Evolutionary conservation across 768 basidiomycete genomes (phyloP).

Genomic region (Lactarius sp.): DNA sequence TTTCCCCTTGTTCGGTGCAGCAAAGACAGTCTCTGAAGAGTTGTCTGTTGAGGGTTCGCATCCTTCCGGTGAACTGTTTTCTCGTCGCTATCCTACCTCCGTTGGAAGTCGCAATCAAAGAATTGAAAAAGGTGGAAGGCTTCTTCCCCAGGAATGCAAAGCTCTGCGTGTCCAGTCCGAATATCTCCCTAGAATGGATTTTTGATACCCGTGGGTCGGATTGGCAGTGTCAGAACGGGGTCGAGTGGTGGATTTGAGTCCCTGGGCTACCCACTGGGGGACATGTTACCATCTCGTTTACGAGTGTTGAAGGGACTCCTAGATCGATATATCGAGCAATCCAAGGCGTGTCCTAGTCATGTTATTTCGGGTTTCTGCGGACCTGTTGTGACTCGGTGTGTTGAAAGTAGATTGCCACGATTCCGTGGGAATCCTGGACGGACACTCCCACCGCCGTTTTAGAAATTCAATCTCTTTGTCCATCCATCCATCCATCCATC

Average conservation of each 20-base stretch:
- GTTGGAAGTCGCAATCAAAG: neutral
- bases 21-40: neutral
- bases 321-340: neutral
- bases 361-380: neutral
- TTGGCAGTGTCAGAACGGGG: neutral
- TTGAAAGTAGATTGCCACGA: neutral
- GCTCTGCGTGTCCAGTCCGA: too few relatives aligned
- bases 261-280: neutral
- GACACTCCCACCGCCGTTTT: neutral
- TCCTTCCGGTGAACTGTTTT: neutral
- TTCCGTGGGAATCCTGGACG: neutral
- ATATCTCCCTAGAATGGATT: neutral
- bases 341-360: neutral
- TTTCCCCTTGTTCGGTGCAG: neutral
- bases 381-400: too few relatives aligned
- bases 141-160: slow-evolving; percentile 1
- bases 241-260: neutral
- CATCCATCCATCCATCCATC: too few relatives aligned
- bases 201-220: neutral
- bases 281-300: neutral
- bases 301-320: neutral
- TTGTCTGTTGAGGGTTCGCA: neutral
- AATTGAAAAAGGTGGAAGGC: neutral
- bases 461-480: too few relatives aligned
- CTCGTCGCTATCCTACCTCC: neutral